A percentile compares a stretch with the other conserved stretches of the same genome.
phyloP scores from a whole-genome alignment of 495 filamentous ascomycete genomes.

The Podospora tetraspora region DNA sequence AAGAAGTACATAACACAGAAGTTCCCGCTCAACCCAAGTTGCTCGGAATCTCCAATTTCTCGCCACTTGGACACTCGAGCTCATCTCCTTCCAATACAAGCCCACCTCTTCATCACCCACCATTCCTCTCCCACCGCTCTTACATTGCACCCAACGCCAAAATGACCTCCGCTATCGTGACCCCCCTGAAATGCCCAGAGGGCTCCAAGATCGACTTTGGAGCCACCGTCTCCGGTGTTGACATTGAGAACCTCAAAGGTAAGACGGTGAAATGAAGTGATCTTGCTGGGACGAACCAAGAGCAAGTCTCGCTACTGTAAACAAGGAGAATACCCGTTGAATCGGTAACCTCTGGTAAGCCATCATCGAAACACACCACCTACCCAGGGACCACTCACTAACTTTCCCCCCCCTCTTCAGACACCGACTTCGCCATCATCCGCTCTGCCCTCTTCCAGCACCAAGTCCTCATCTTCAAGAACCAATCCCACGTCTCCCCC shows the following conservation, averaged over 20 bases:
- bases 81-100: background rate
- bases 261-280: conserved; percentile 24
- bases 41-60: background rate
- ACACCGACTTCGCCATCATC: conserved; percentile 55
- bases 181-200: conserved; percentile 39
- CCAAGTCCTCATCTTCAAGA: conserved; percentile 64
- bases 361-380: background rate
- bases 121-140: background rate
- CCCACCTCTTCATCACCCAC: background rate
- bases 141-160: background rate
- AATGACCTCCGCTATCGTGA: conserved; percentile 25
- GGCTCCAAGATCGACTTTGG: conserved; percentile 56
- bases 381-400: background rate
- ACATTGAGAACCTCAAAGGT: conserved; percentile 57
- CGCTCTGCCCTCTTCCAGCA: conserved; percentile 55
- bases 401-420: conserved; percentile 27
- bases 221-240: conserved; percentile 48
- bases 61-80: background rate
- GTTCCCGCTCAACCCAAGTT: background rate
- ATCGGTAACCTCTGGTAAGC: conserved; percentile 55
- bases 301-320: background rate
- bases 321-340: conserved; percentile 48
- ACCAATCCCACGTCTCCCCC: conserved; percentile 55
- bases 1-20: background rate
- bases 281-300: conserved; percentile 1